A percentile compares a stretch with the other conserved stretches of the same genome.
These are phyloP conservation scores for Helenozyma rhizophorensis DNA, from an alignment of 805 yeast genomes.

Conservation along the genomic window DNA sequence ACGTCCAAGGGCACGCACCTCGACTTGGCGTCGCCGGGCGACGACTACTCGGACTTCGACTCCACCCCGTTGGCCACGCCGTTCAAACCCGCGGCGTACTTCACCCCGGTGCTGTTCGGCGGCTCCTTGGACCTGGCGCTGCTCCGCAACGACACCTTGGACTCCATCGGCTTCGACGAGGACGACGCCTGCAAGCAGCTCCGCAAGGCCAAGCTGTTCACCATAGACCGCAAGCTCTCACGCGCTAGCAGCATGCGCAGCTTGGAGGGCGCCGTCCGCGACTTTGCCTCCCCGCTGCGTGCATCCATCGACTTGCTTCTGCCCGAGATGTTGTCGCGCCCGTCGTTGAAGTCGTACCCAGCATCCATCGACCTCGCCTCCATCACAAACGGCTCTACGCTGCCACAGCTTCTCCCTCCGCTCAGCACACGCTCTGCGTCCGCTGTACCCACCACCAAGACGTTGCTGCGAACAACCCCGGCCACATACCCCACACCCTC, in stretches of 20 bases:
- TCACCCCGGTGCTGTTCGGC: constrained; percentile 16
- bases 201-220: constrained; percentile 32
- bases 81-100: constrained; percentile 8
- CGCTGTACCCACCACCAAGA: not conserved
- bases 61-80: constrained; percentile 16
- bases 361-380: constrained; percentile 53
- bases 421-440: constrained; percentile 3
- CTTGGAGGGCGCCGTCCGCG: constrained; percentile 1
- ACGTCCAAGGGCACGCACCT: constrained; percentile 1
- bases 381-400: too few species aligned
- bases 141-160: constrained; percentile 24
- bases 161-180: constrained; percentile 31
- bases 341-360: constrained; percentile 37
- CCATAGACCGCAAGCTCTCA: constrained; percentile 4
- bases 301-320: constrained; percentile 14
- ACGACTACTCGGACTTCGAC: constrained; percentile 10
- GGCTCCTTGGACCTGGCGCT: constrained; percentile 11
- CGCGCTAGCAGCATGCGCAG: constrained; percentile 11
- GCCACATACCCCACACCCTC: constrained; percentile 11
- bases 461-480: not conserved
- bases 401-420: constrained; percentile 8
- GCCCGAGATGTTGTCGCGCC: constrained; percentile 11
- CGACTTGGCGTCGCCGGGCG: constrained; percentile 9
- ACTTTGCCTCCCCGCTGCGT: not conserved
- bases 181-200: constrained; percentile 41